Conservation (phyloP, 345 rosid genomes). For the Syzygium aqueum region DNA sequence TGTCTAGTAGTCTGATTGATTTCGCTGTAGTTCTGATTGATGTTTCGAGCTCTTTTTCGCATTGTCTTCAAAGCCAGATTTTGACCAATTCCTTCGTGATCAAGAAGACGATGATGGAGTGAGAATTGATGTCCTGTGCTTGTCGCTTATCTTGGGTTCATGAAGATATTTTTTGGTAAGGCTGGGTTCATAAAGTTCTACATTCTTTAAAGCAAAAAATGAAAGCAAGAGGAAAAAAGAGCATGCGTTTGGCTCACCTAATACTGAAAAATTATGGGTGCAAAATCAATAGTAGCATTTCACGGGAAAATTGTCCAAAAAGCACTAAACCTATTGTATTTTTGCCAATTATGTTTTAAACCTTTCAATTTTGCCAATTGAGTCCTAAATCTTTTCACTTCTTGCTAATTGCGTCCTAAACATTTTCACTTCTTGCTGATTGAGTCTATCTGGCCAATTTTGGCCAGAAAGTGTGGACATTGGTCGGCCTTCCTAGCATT, state of each 20-base stretch:
- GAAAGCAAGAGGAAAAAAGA: neutral
- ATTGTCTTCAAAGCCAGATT: neutral
- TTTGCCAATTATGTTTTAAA: too few species aligned
- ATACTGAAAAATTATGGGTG: neutral
- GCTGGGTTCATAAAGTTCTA: neutral
- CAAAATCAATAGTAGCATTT: neutral
- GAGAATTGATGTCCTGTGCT: neutral
- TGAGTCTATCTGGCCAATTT: too few species aligned
- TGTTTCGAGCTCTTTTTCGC: neutral
- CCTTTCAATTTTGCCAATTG: too few species aligned
- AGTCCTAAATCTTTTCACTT: too few species aligned
- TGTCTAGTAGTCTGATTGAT: neutral
- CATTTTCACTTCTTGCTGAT: too few species aligned
- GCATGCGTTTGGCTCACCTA: neutral
- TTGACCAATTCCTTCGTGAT: neutral
- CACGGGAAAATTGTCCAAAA: too few species aligned
- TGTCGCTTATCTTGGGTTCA: neutral
- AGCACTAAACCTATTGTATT: too few species aligned
- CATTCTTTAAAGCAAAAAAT: neutral
- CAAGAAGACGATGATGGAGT: neutral
- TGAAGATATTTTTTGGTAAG: too few species aligned
- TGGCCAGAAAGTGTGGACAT: too few species aligned
- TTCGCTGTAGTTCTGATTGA: neutral
- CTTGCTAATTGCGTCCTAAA: too few species aligned
- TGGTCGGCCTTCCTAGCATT: neutral